Evolutionary conservation across 495 filamentous ascomycete genomes (phyloP), one percentile per base, ranked within the genome.

Genomic region (Xylaria venustula): DNA sequence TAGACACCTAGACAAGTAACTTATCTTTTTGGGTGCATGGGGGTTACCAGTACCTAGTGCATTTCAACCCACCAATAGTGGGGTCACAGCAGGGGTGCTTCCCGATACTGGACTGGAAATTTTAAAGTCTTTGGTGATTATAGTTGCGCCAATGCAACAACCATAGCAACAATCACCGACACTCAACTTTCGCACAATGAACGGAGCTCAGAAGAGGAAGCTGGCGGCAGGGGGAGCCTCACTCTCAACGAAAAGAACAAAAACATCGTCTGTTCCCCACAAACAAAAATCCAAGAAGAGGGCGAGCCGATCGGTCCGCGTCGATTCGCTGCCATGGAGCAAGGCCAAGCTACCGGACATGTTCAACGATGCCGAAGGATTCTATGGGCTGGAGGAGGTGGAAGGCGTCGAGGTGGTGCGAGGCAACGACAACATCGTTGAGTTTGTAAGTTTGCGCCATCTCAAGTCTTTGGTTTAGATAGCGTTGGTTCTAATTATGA

Each of bases 381-480:
- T 98, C 73, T 96, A 87, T 73, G 93, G 94, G 0, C 71, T 98
- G 40, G 93, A 98, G 63, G 94, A 98, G 67, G 86, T 97, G 46
- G 90, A 95, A 7, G 91, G 88, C 44, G 90, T 98, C 0, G 91
- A 97, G 28, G 79, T 98, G 19, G 75, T 95, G 30, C 80, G 77
- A 40, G 80, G 87, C 53, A 75, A 73, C 3, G 65, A 75, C 17
- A 66, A 67, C 15, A 81, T 70, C 6, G 78, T 88, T 17, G 77
- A 81, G 65, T 84, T 85, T 73, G 76, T 88, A 71, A 61, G 74
- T 67, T 63, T 57, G 15, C 26, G 12, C 45, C 12, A 47, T 50
- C 58, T 19, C 41, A 1, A n/a, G n/a, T n/a, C n/a, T n/a, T n/a
- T 11, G 7, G 32, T 28, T 0, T 34, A 34, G 45, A 7, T 25